Percentiles rank a stretch among this genome's conserved stretches.
Evolutionary conservation across 495 filamentous ascomycete species (phyloP).

Genomic region (Podospora sp.): DNA sequence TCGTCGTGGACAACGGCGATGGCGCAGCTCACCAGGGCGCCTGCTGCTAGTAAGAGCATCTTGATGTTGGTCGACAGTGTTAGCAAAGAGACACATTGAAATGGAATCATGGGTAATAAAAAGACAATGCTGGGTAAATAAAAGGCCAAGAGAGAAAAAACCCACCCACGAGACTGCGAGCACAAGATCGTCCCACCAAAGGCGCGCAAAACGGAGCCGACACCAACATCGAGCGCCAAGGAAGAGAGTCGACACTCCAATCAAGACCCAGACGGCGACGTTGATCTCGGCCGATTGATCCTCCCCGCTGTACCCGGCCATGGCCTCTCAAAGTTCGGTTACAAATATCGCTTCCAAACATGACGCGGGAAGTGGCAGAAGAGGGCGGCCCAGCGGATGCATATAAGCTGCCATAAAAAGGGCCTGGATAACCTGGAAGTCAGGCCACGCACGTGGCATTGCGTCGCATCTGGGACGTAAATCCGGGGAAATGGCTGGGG

Average conservation of each 20-base stretch:
- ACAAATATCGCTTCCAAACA: no score
- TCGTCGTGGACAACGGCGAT: slow-evolving; percentile 19
- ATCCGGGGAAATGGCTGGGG: no score
- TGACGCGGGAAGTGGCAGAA: no score
- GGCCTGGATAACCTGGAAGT: no score
- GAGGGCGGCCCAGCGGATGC: no score
- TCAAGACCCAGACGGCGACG: slow-evolving; percentile 28
- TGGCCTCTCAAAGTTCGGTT: slow-evolving; percentile 1
- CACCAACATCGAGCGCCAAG: slow-evolving; percentile 25
- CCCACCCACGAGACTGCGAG: slow-evolving; percentile 25
- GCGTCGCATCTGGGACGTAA: no score
- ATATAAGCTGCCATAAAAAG: no score
- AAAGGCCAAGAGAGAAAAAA: not conserved
- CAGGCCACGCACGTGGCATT: no score
- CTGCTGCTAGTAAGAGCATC: slow-evolving; percentile 22
- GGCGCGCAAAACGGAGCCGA: slow-evolving; percentile 18
- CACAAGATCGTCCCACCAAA: slow-evolving; percentile 26
- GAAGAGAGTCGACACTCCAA: slow-evolving; percentile 21
- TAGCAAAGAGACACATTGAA: not conserved
- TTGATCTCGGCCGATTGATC: slow-evolving; percentile 23
- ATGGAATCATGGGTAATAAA: no score
- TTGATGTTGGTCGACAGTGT: not conserved
- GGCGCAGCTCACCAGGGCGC: slow-evolving; percentile 19
- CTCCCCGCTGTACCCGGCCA: slow-evolving; percentile 18
- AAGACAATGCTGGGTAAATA: not conserved